Conservation (phyloP, 805 yeast species). For the Candida coquimbonensis region DNA sequence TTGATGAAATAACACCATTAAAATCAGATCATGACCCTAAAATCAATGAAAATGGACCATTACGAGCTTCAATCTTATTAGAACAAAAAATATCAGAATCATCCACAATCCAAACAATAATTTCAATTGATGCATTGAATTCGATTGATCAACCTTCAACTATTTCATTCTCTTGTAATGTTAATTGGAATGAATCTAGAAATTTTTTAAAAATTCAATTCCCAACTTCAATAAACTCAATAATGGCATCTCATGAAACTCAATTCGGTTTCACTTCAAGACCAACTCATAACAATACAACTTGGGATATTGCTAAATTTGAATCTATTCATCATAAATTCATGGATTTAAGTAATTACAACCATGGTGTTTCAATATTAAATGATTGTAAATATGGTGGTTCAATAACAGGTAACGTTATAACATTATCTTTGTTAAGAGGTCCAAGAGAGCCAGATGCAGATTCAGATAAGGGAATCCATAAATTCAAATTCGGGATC, state of each 20-base stretch:
- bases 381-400: conserved; percentile 90
- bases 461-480: conserved; percentile 88
- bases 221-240: conserved; percentile 76
- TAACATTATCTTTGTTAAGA: conserved; percentile 80
- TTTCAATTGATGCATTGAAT: conserved; percentile 56
- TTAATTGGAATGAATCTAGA: conserved; percentile 83
- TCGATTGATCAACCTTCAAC: conserved; percentile 29
- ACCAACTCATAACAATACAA: conserved; percentile 90
- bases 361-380: conserved; percentile 79
- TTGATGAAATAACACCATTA: conserved; percentile 49
- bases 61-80: conserved; percentile 57
- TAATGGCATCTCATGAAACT: conserved; percentile 83
- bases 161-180: conserved; percentile 49
- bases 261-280: conserved; percentile 88
- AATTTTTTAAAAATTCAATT: conserved; percentile 91
- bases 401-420: conserved; percentile 84
- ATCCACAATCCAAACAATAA: conserved; percentile 57
- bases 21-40: conserved; percentile 10
- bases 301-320: conserved; percentile 95
- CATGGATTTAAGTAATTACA: conserved; percentile 82
- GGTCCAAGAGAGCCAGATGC: conserved; percentile 95
- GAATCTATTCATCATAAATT: conserved; percentile 94
- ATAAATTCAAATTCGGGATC: conserved; percentile 56
- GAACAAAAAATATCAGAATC: conserved; percentile 49
- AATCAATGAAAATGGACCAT: conserved; percentile 43